Evolutionary conservation across 2,329 filamentous ascomycete genomes (phyloP).

Genomic region (Nemania serpens): DNA sequence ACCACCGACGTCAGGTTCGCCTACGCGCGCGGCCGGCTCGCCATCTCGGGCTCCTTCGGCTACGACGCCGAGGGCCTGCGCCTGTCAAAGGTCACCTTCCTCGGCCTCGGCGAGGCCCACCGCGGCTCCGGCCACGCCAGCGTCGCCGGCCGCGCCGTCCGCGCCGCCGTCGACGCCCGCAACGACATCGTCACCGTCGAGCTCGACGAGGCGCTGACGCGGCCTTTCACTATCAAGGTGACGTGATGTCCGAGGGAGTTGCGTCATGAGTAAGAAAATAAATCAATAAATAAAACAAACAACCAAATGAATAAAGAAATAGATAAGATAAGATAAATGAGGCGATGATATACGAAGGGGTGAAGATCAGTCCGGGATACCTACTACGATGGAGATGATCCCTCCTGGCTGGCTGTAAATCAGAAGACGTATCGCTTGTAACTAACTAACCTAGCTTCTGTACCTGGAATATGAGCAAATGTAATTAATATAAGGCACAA

Average conservation of each 20-base stretch:
- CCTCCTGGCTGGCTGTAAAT: too few species aligned
- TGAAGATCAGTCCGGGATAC: too few species aligned
- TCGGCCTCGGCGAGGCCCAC: constrained; percentile 43
- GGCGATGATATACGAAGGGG: too few species aligned
- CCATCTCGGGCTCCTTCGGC: constrained; percentile 57
- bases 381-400: too few species aligned
- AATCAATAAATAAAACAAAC: not conserved
- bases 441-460: too few species aligned
- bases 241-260: too few species aligned
- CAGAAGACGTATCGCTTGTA: too few species aligned
- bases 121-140: not conserved
- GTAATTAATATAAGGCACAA: not conserved
- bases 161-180: constrained; percentile 16
- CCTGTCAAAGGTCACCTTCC: constrained; percentile 56
- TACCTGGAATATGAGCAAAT: too few species aligned
- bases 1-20: constrained; percentile 64
- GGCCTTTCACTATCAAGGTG: constrained; percentile 35
- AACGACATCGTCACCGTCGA: constrained; percentile 28
- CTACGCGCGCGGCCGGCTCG: constrained; percentile 59
- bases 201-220: constrained; percentile 34
- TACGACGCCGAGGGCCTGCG: constrained; percentile 49
- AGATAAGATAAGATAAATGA: too few species aligned
- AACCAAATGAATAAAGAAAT: too few species aligned
- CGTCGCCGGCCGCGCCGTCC: constrained; percentile 22
- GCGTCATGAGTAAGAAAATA: not conserved